Evolutionary conservation across 108 stramenopile genomes (phyloP).

Genomic region (Ochromonas danica): DNA sequence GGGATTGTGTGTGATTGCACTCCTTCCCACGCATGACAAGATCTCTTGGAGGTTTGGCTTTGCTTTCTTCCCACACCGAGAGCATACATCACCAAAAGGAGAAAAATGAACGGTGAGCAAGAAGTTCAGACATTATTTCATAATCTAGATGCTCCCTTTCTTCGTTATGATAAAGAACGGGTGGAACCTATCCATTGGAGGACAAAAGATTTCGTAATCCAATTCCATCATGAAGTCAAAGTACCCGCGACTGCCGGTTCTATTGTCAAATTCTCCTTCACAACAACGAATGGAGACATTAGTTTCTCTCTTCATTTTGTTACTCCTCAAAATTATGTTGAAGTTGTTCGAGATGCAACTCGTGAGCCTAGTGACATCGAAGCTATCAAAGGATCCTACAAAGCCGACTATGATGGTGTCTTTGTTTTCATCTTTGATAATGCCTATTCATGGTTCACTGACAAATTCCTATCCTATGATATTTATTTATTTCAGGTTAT

Average conservation of each 20-base stretch:
- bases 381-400: constrained; percentile 22
- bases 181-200: constrained; percentile 3
- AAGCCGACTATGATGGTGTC: constrained; percentile 13
- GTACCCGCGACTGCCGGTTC: background rate
- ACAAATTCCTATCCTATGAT: constrained; percentile 21
- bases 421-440: constrained; percentile 32
- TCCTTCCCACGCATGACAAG: no score
- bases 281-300: constrained; percentile 22
- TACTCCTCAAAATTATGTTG: background rate
- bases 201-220: background rate
- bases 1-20: no score
- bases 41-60: no score
- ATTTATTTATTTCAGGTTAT: constrained; percentile 20
- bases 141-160: background rate
- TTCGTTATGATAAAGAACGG: background rate
- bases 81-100: no score
- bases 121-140: background rate
- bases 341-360: background rate
- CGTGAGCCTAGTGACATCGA: constrained; percentile 28
- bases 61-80: no score
- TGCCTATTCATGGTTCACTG: constrained; percentile 26
- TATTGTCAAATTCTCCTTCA: background rate
- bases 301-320: constrained; percentile 13
- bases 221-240: background rate
- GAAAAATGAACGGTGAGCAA: no score